Conservation (phyloP, 2,329 filamentous ascomycete species). For the Colletotrichum noveboracense region DNA sequence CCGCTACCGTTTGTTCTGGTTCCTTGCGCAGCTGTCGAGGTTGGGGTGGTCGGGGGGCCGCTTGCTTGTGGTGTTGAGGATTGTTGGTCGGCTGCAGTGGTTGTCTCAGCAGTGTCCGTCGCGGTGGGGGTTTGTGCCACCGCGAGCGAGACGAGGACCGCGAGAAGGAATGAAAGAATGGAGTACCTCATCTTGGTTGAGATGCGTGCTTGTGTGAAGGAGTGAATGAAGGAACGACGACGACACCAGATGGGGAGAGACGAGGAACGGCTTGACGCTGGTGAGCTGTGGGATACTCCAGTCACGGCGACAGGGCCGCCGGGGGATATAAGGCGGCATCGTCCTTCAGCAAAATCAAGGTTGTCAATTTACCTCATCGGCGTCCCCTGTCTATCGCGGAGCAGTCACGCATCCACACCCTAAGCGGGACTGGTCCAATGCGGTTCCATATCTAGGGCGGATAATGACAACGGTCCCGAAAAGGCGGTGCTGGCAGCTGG, state of each 20-base stretch:
- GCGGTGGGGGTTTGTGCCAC: conserved; percentile 37
- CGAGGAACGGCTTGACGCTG: background rate
- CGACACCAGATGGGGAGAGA: background rate
- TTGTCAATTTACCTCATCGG: background rate
- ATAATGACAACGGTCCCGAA: conserved; percentile 6
- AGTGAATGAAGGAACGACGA: conserved; percentile 2
- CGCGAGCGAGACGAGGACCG: conserved; percentile 32
- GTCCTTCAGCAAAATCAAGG: background rate
- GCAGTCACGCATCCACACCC: background rate
- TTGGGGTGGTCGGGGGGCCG: conserved; percentile 10
- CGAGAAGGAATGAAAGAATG: conserved; percentile 31
- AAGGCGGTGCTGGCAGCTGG: background rate
- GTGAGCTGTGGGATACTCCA: background rate
- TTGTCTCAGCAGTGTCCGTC: conserved; percentile 20
- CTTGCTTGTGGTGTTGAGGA: conserved; percentile 24
- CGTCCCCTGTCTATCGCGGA: background rate
- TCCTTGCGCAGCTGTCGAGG: conserved; percentile 19
- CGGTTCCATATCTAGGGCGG: conserved; percentile 18
- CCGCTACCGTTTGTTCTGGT: conserved; percentile 25
- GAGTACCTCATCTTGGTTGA: conserved; percentile 11
- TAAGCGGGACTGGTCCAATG: background rate
- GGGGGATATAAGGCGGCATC: conserved; percentile 17
- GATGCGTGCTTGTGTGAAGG: conserved; percentile 22
- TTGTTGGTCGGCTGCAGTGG: background rate
- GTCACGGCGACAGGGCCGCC: background rate